These are phyloP conservation scores for Naegleria fowleri DNA, from an alignment of 208 protist genomes.

Conservation along the genomic window DNA sequence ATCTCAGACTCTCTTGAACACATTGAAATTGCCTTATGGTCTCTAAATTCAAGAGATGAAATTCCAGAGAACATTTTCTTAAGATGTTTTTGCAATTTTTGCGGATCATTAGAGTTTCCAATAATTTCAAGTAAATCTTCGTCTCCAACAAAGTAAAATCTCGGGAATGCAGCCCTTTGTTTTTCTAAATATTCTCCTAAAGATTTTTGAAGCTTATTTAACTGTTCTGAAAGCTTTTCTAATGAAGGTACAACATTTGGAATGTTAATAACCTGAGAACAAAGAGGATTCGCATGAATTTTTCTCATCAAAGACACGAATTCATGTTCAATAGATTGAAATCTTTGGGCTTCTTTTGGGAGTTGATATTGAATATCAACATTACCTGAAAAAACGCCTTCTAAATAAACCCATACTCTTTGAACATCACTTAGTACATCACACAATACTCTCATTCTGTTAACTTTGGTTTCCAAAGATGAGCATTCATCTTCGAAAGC, in stretches of 20 bases:
- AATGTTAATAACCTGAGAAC: conserved; percentile 78
- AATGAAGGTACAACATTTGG: conserved; percentile 65
- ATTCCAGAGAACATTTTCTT: conserved; percentile 99
- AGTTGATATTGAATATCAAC: conserved; percentile 89
- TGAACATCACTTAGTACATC: conserved; percentile 92
- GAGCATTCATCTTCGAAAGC: conserved; percentile 68
- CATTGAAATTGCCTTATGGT: conserved; percentile 55
- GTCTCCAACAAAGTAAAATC: conserved; percentile 99
- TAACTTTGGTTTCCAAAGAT: conserved; percentile 85
- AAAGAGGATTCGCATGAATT: conserved; percentile 63
- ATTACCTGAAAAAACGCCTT: conserved; percentile 90
- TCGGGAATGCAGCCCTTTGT: conserved; percentile 90
- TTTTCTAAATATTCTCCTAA: conserved; percentile 94
- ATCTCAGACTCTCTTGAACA: conserved; percentile 60
- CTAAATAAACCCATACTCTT: conserved; percentile 94
- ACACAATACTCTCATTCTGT: conserved; percentile 73
- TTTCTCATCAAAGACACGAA: conserved; percentile 83
- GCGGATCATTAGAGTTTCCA: conserved; percentile 86
- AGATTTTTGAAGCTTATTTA: conserved; percentile 89
- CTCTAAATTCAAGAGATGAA: conserved; percentile 60
- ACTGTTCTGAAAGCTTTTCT: conserved; percentile 76
- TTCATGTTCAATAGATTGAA: conserved; percentile 83
- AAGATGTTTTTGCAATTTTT: conserved; percentile 92
- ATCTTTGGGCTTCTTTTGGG: conserved; percentile 83
- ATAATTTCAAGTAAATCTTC: conserved; percentile 99